Base-by-base conservation (phyloP, 148 eudicot species). In the Gaultheria prostrata region DNA sequence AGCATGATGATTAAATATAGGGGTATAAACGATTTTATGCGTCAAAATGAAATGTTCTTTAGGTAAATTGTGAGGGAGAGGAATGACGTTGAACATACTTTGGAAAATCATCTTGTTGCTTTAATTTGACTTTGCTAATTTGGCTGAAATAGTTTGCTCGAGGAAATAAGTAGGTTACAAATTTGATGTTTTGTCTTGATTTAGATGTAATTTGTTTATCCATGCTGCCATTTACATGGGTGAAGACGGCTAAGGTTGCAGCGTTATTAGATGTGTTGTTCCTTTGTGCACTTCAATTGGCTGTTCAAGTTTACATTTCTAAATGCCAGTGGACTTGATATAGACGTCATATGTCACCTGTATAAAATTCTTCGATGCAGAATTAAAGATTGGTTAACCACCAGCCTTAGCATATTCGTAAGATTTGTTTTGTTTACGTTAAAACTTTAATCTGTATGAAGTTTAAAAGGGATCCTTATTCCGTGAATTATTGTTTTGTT, bases 81-180 rank as follows among this genome's bases (percentile, higher is more conserved):
- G 45, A 17, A 57, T 63, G 30, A 24, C 1, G 69, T 21, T 57
- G 24, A 24, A 46, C 43, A 54, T 59, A 4, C 30, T 28, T 48
- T 0, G 43, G 43, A 33, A 54, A 56, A 4, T 18, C 50, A 28
- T 18, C 6, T 56, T 21, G 26, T 4, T 59, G 43, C 43, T 73
- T 43, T 15, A 39, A 13, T 57, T 6, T 3, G n/a, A 51, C n/a
- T 28, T 24, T 24, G 49, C 39, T 39, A 57, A 56, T 56, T 72
- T 73, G 32, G 32, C 84, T 39, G 53, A 39, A 43, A 72, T 35
- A 72, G 51, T 82, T 35, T 83, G 74, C 74, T 48, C 65, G 26
- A 83, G 59, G 75, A 46, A 26, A 76, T 45, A 20, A 72, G 65
- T 75, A 18, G 71, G 15, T 77, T 46, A 50, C 32, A 69, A 8